Base-by-base conservation (phyloP, 768 basidiomycete species). In the Mycena vulgaris region DNA sequence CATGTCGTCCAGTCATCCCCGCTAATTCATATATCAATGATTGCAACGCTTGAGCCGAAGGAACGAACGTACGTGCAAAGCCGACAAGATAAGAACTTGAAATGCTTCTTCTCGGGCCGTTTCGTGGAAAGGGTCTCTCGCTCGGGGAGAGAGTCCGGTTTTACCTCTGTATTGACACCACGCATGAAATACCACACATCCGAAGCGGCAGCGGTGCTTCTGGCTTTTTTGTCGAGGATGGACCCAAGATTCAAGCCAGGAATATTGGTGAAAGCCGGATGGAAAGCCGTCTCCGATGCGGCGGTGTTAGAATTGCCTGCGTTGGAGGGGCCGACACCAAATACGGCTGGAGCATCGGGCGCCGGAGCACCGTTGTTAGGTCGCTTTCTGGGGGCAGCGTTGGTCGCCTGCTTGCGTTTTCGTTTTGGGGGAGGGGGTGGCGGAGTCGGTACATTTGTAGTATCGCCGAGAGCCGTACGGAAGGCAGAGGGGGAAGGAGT, bases 1-100 rank as follows among this genome's bases (percentile, higher is more conserved):
- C 75, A 77, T 27, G 60, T 57, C 33, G 53, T 68, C 70, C 66
- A 72, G 3, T 60, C 39, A n/a, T 49, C 47, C 11, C 27, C 49
- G 3, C 27, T 42, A 27, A n/a, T 7, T n/a, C 16, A n/a, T 30
- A 16, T 8, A 45, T n/a, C 5, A n/a, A 13, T n/a, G 42, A n/a
- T 21, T 45, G 42, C 4, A n/a, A 6, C 21, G 10, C 39, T 39
- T 8, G 39, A 39, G 9, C 6, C 19, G 35, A 14, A 45, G 10
- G n/a, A 45, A n/a, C 21, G 13, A 2, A 66, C 64, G 27, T 31
- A 66, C 64, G 45, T 21, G 56, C 64, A 57, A 23, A 66, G 37
- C 19, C 47, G 56, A 31, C 64, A 66, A 3, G 56, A 6, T 8
- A 66, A n/a, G 31, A 28, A 23, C 13, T 3, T 1, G 30, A 27